Conservation (phyloP, 345 rosid genomes). For the Hypericum perforatum region DNA sequence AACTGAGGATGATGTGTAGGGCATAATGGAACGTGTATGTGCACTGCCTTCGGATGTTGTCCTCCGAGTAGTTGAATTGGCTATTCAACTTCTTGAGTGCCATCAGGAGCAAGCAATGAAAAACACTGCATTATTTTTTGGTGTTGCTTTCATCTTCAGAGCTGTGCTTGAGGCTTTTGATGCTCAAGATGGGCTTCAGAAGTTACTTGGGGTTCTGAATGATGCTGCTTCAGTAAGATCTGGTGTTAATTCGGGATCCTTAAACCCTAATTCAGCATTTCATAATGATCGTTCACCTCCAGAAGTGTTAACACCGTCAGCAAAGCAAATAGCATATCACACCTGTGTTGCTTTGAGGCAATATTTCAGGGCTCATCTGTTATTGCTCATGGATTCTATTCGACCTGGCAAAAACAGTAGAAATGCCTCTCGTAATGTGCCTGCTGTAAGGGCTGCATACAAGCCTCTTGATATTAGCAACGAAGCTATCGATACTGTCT, state of each 20-base stretch:
- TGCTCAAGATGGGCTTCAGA: constrained; percentile 75
- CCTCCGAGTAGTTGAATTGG: constrained; percentile 75
- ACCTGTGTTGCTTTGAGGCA: constrained; percentile 91
- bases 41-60: constrained; percentile 83
- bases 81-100: constrained; percentile 77
- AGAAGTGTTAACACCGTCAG: constrained; percentile 82
- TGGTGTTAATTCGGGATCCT: constrained; percentile 57
- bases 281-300: constrained; percentile 71
- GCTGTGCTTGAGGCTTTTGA: constrained; percentile 98
- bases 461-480: constrained; percentile 95
- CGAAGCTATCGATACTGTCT: constrained; percentile 88
- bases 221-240: constrained; percentile 89
- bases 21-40: constrained; percentile 97
- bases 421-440: constrained; percentile 53
- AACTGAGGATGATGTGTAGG: constrained; percentile 35
- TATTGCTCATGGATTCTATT: constrained; percentile 76
- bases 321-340: constrained; percentile 93
- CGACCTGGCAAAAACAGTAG: constrained; percentile 81
- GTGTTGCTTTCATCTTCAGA: constrained; percentile 90
- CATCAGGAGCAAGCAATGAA: constrained; percentile 86
- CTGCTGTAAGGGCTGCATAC: constrained; percentile 77
- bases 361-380: constrained; percentile 93
- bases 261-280: constrained; percentile 37
- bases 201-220: constrained; percentile 60
- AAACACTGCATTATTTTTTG: constrained; percentile 87